Evolutionary conservation across 148 eudicot species (phyloP).

Genomic region (Rhododendron henanense): DNA sequence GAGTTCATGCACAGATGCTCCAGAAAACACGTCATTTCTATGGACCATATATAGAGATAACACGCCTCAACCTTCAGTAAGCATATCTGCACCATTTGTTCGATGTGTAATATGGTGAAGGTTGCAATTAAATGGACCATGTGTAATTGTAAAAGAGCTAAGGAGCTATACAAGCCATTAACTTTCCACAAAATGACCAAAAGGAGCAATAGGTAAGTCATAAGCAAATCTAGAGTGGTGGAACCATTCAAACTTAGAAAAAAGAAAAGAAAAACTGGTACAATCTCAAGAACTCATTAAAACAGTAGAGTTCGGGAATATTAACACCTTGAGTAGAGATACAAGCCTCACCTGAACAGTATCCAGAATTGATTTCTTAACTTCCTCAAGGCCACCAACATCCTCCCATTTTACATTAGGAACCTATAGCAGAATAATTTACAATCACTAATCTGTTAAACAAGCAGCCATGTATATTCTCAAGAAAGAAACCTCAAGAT

Average conservation of each 20-base stretch:
- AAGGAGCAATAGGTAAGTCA: background rate
- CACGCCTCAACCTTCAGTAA: background rate
- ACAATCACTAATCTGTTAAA: conserved; percentile 10
- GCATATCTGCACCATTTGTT: background rate
- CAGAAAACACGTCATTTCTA: background rate
- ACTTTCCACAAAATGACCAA: background rate
- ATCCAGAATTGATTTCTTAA: conserved; percentile 91
- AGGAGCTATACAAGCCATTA: background rate
- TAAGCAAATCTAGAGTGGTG: background rate
- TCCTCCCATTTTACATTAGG: conserved; percentile 98
- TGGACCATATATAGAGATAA: background rate
- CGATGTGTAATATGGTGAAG: background rate
- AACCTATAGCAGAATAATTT: conserved; percentile 43
- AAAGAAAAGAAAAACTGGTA: background rate
- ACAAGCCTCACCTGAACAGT: conserved; percentile 74
- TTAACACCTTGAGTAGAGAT: background rate
- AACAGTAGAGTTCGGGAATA: background rate
- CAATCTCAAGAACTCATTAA: background rate
- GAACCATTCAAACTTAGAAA: background rate
- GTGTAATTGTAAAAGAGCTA: background rate
- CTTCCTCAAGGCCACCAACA: conserved; percentile 99
- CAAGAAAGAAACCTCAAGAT: background rate
- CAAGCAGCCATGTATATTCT: background rate
- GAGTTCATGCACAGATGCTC: background rate
- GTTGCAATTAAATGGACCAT: background rate